phyloP scores from a whole-genome alignment of 257 asterid genomes.

The Rubia yunnanensis region DNA sequence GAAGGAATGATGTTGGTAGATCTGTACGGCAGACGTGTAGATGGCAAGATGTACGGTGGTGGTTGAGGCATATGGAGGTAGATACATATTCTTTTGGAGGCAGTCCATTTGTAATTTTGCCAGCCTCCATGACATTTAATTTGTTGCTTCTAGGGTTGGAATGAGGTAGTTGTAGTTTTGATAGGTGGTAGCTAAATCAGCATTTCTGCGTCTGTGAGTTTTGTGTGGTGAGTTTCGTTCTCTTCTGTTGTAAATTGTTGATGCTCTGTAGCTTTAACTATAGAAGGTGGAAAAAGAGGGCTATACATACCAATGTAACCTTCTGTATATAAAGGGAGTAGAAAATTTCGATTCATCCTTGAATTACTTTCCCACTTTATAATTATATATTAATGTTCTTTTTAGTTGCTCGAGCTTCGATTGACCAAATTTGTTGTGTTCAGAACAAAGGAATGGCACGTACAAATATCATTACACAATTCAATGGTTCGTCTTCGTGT shows the following conservation, averaged over 20 bases:
- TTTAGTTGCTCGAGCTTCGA: neutral
- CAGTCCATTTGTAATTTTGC: constrained; percentile 31
- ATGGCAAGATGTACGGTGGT: constrained; percentile 24
- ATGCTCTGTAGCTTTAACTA: constrained; percentile 24
- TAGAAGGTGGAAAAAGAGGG: constrained; percentile 30
- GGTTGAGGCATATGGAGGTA: constrained; percentile 33
- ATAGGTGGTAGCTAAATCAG: constrained; percentile 21
- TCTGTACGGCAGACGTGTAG: constrained; percentile 3
- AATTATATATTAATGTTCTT: neutral
- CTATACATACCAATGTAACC: constrained; percentile 43
- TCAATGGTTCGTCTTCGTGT: neutral
- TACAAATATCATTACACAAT: neutral
- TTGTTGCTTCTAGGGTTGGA: constrained; percentile 41
- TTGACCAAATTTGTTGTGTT: neutral
- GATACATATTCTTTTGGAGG: constrained; percentile 72
- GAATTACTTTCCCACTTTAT: neutral
- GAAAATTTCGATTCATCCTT: constrained; percentile 15
- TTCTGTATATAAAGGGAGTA: constrained; percentile 40
- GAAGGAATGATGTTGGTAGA: constrained; percentile 10
- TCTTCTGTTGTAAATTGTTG: constrained; percentile 40
- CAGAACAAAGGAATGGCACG: no score
- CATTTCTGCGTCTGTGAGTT: constrained; percentile 12
- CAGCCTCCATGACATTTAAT: constrained; percentile 47
- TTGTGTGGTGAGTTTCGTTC: constrained; percentile 36
- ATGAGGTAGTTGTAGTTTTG: constrained; percentile 30